phyloP scores from a whole-genome alignment of 352 stramenopile genomes.

The Globisporangium canariense region DNA sequence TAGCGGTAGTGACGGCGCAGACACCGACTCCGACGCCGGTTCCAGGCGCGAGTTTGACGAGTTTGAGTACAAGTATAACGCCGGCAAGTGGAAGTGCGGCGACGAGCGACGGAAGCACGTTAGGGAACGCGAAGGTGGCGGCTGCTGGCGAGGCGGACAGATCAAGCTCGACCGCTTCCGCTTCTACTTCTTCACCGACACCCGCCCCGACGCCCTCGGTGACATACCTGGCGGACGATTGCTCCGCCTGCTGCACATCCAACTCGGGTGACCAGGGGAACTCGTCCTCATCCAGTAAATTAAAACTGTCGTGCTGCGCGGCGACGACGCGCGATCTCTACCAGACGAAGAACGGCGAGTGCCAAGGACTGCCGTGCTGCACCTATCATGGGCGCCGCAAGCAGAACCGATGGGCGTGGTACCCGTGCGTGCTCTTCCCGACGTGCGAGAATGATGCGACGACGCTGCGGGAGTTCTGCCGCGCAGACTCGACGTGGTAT shows the following conservation, averaged over 20 bases:
- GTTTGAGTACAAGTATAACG: not conserved
- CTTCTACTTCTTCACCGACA: not conserved
- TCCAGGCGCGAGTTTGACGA: not conserved
- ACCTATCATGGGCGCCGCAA: constrained; percentile 53
- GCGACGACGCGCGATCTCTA: constrained; percentile 44
- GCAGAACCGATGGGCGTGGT: constrained; percentile 77
- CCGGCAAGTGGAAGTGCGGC: not conserved
- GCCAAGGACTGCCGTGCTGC: constrained; percentile 76
- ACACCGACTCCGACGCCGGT: not conserved
- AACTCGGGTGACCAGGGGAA: not conserved
- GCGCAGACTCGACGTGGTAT: constrained; percentile 42
- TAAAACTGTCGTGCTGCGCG: constrained; percentile 50
- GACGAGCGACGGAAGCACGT: not conserved
- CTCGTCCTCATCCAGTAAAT: constrained; percentile 21
- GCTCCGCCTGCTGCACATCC: constrained; percentile 47
- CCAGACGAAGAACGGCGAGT: constrained; percentile 60
- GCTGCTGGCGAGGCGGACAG: constrained; percentile 3
- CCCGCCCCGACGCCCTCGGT: constrained; percentile 13
- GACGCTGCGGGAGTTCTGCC: constrained; percentile 59
- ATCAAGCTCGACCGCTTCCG: not conserved
- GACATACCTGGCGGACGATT: constrained; percentile 44
- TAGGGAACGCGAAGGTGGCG: constrained; percentile 4
- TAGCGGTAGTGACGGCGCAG: not conserved
- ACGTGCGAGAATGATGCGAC: constrained; percentile 65
- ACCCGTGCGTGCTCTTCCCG: constrained; percentile 77